Percentiles rank a stretch among this genome's conserved stretches.
Evolutionary conservation across 164 flowering plant genomes (phyloP).

Genomic region (Echeveria elegans): DNA sequence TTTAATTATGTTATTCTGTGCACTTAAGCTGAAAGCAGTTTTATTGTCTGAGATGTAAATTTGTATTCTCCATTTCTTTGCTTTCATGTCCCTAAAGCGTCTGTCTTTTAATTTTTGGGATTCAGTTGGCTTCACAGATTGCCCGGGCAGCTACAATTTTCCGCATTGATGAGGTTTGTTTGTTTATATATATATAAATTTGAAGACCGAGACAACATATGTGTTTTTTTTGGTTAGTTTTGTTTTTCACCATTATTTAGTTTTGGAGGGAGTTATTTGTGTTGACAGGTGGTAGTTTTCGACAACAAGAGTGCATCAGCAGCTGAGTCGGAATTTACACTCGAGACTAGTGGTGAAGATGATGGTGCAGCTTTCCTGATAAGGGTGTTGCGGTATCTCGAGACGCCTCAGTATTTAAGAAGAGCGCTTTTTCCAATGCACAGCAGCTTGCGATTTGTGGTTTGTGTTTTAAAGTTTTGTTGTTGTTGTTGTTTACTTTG

Average conservation of each 20-base stretch:
- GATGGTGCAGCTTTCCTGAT: slow-evolving; percentile 73
- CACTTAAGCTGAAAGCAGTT: no score
- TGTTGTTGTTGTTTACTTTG: background rate
- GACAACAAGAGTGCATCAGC: slow-evolving; percentile 41
- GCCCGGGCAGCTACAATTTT: slow-evolving; percentile 94
- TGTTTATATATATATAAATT: no score
- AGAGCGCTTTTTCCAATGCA: slow-evolving; percentile 71
- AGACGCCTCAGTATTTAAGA: slow-evolving; percentile 93
- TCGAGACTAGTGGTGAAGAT: slow-evolving; percentile 38
- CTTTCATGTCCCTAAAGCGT: background rate
- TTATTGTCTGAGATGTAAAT: background rate
- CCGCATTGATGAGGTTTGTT: slow-evolving; percentile 72
- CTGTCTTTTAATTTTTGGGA: background rate
- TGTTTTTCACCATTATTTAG: no score
- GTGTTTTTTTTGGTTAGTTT: no score
- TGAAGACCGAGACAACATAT: no score
- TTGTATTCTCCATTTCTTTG: background rate
- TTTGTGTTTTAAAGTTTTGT: slow-evolving; percentile 16
- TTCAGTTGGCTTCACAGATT: slow-evolving; percentile 92
- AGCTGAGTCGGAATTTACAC: slow-evolving; percentile 22
- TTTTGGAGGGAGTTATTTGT: background rate
- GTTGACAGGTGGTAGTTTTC: slow-evolving; percentile 64
- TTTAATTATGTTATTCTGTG: background rate
- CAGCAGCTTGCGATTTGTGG: slow-evolving; percentile 78
- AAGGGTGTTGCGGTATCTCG: slow-evolving; percentile 77